phyloP scores from a whole-genome alignment of 108 stramenopile species.

The Thalassiosira profunda region DNA sequence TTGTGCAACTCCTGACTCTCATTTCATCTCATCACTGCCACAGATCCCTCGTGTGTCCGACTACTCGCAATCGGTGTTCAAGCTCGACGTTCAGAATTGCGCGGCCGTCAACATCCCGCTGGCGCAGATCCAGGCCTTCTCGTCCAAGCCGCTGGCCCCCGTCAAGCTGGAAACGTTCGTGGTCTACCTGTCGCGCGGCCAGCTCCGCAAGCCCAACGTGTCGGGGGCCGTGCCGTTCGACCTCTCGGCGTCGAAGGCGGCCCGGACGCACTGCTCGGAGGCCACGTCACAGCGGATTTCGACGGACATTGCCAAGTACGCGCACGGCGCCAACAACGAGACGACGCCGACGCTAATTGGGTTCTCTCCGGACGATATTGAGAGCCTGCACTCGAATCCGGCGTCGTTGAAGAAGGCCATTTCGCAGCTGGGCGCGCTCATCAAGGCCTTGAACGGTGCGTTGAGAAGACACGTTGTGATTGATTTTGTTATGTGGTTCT shows the following conservation, averaged over 20 bases:
- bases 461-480: too few species aligned
- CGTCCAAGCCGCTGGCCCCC: constrained; percentile 84
- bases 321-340: constrained; percentile 78
- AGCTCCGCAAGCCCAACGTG: constrained; percentile 69
- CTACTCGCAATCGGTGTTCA: constrained; percentile 77
- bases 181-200: constrained; percentile 59
- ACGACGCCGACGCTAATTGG: constrained; percentile 84
- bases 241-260: constrained; percentile 67
- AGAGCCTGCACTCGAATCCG: constrained; percentile 75
- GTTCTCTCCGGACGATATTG: constrained; percentile 80
- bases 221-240: constrained; percentile 84
- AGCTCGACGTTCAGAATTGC: constrained; percentile 89
- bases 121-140: constrained; percentile 90
- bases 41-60: constrained; percentile 86
- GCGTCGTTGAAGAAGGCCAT: constrained; percentile 66
- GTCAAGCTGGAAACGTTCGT: constrained; percentile 90
- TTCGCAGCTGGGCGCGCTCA: constrained; percentile 76
- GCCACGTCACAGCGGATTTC: constrained; percentile 86
- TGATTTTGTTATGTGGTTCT: too few species aligned
- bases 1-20: too few species aligned
- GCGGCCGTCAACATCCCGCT: constrained; percentile 90
- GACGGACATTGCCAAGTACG: constrained; percentile 83
- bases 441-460: constrained; percentile 81
- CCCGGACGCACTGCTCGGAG: constrained; percentile 89
- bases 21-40: too few species aligned